Conservation (phyloP, 2,329 filamentous ascomycete genomes). For the Ceratocystis huliohia region DNA sequence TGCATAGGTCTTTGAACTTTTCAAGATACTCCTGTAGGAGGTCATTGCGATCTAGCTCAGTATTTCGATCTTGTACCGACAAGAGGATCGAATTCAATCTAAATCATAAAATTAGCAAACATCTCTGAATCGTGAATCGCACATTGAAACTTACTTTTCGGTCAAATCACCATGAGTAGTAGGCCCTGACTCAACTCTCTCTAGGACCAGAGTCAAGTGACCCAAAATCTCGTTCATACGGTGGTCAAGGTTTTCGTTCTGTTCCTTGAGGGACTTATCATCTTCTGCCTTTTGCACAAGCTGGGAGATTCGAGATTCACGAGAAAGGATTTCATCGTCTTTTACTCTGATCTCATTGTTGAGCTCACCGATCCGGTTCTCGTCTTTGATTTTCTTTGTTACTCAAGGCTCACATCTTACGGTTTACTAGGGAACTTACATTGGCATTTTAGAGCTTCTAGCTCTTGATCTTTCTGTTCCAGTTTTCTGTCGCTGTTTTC, state of each 20-base stretch:
- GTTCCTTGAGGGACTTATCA: not conserved
- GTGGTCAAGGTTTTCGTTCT: conserved; percentile 1
- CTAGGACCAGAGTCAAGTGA: not conserved
- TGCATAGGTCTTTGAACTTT: conserved; percentile 10
- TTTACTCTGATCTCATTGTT: conserved; percentile 11
- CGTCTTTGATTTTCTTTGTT: conserved; percentile 7
- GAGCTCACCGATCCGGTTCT: conserved; percentile 1
- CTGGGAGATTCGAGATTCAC: conserved; percentile 9
- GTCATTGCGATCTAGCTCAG: not conserved
- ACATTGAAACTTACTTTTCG: conserved; percentile 2
- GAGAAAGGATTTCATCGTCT: not conserved
- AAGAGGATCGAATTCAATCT: conserved; percentile 14
- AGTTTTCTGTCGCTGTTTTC: not conserved
- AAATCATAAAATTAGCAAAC: not conserved
- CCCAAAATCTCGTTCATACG: not conserved
- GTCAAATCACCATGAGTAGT: not conserved
- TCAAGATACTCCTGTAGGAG: conserved; percentile 11
- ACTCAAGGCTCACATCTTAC: not conserved
- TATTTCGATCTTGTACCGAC: conserved; percentile 8
- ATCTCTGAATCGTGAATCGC: no score
- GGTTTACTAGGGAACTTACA: not conserved
- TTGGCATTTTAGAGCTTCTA: not conserved
- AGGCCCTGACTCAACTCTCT: not conserved
- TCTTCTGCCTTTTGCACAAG: conserved; percentile 13
- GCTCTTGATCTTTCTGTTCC: not conserved